Base-by-base conservation (phyloP, 257 asterid genomes). In the Agastache rugosa region DNA sequence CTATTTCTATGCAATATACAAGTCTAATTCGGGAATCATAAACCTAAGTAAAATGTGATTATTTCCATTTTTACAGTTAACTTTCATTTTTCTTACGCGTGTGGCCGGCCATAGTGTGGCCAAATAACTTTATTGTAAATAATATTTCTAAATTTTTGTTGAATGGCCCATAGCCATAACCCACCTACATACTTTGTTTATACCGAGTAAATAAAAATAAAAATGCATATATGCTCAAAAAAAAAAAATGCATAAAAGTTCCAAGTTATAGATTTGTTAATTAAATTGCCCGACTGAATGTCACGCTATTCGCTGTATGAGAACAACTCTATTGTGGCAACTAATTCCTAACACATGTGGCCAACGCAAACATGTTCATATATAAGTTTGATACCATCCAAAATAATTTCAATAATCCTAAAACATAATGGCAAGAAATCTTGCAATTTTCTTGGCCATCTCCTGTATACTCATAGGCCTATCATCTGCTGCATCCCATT, bases 401-500 rank as follows among this genome's bases (percentile, higher is more conserved):
- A 22, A 42, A 12, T 2, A 53, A 31, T 54, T 2, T 5, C 72
- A 22, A 22, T 37, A 22, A n/a, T 60, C 48, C 12, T 20, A 10
- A 22, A 63, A 23, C 9, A 54, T 27, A 71, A 87, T 87, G 89
- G 81, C 85, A 67, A 86, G 19, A 74, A 78, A 47, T 37, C 35
- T 53, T 50, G 76, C 37, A 6, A 23, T 82, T 63, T 69, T 75
- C 81, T 75, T 82, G 17, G 63, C 67, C 76, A 63, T 71, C 78
- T 37, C 7, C 53, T 35, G 37, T 5, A 35, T 79, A 15, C 72
- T 86, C 66, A 25, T 80, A 5, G 79, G 82, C 76, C 54, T 71
- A 48, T 79, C 85, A 45, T 23, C 78, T 16, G 88, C 78, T 16
- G 88, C 91, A 67, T 85, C 89, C 64, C 89, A 88, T 22, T 88